Base-by-base conservation (phyloP, 2,329 filamentous ascomycete species). In the Penicillium sp. region DNA sequence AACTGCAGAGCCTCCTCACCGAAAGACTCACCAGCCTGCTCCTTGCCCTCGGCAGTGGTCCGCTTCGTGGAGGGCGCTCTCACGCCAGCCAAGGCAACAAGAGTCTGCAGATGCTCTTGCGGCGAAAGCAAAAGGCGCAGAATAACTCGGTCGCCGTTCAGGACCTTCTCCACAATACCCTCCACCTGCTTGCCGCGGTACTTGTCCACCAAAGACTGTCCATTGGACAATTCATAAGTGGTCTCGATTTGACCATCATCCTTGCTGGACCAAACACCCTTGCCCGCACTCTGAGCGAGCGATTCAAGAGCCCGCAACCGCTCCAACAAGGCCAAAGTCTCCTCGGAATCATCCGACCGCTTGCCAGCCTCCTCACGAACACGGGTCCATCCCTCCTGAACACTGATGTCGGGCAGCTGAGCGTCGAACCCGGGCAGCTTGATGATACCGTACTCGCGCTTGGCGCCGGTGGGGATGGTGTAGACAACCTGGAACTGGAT, bases 321-420 rank as follows among this genome's bases (percentile, higher is more conserved):
- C 63, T 95, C 88, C 22, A 99, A 79, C 54, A 88, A 81, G 57
- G 85, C 78, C 27, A 76, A 67, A 8, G 87, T 80, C 46, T 91
- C 87, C 51, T 94, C 88, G 2, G 86, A 85, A 53, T 96, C 91
- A 60, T 96, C 92, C 68, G 92, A 94, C 13, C 72, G 71, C 60
- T 88, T 87, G 55, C 91, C 92, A 53, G 92, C 92, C 72, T 99
- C 94, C 65, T 99, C 94, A 58, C 94, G 86, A 54, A 99, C 82
- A 76, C 94, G 95, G 57, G 91, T 77, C 91, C 92, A 96, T 60
- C 94, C 94, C 64, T 91, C 89, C 67, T 90, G 86, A 58, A 97
- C 84, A 51, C 88, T 81, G 56, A 89, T 84, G 58, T 97, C 91
- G 16, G 94, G 92, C 45, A 99, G 74, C 50, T 84, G 84, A 44